phyloP scores from a whole-genome alignment of 1,284 basidiomycete species.

The Caloboletus inedulis region DNA sequence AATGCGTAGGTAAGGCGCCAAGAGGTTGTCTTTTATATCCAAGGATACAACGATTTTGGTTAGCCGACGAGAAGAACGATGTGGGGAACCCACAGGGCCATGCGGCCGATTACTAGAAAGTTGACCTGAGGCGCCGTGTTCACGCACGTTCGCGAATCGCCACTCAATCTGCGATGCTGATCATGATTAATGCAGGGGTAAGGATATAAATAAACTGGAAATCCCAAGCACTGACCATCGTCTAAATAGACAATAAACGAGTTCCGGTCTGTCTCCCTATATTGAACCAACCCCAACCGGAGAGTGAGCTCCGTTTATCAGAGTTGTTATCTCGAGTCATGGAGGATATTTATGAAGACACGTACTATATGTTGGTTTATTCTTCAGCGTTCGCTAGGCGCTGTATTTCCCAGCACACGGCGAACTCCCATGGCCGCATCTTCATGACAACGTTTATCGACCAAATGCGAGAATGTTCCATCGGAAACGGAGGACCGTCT shows the following conservation, averaged over 20 bases:
- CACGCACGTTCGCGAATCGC: slow-evolving; percentile 26
- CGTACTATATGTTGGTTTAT: neutral
- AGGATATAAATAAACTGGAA: neutral
- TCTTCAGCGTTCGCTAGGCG: neutral
- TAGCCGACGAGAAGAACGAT: slow-evolving; percentile 1
- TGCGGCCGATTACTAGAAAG: neutral
- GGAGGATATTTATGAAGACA: neutral
- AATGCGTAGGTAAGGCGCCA: neutral
- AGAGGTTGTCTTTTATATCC: slow-evolving; percentile 12
- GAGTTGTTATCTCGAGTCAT: neutral
- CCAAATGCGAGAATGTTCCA: neutral
- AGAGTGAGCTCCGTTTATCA: neutral
- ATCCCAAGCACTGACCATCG: neutral
- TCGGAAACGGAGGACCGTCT: slow-evolving; percentile 2
- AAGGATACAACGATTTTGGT: neutral
- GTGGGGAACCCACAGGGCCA: slow-evolving; percentile 1
- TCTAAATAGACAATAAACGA: neutral
- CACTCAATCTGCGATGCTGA: neutral
- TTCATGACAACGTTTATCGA: neutral
- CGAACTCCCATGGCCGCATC: neutral
- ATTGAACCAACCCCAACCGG: neutral
- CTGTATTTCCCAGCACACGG: neutral
- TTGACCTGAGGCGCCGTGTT: neutral
- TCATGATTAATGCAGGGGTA: neutral
- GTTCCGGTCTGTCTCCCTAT: neutral